Evolutionary conservation across 441 rosid genomes (phyloP).

Genomic region (Capsella rubella): DNA sequence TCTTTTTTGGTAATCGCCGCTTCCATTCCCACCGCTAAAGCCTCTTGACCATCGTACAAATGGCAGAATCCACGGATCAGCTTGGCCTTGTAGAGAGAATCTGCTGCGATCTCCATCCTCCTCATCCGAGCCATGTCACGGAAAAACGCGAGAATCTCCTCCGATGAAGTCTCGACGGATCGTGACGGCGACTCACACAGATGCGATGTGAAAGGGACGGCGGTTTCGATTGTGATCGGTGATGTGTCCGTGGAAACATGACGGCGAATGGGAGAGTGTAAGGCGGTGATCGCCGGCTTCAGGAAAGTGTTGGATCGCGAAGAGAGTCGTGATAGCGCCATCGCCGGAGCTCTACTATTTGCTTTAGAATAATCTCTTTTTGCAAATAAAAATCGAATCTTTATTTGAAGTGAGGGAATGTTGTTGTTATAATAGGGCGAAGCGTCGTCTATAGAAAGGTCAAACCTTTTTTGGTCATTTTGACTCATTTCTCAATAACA

Average conservation of each 20-base stretch:
- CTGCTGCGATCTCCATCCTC: constrained; percentile 95
- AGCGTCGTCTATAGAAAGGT: constrained; percentile 21
- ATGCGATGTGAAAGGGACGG: constrained; percentile 85
- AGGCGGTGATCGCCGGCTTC: constrained; percentile 46
- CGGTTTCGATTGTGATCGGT: constrained; percentile 82
- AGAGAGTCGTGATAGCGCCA: constrained; percentile 70
- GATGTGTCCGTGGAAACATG: constrained; percentile 74
- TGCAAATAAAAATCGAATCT: constrained; percentile 7
- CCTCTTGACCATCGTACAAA: constrained; percentile 96
- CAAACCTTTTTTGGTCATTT: constrained; percentile 36
- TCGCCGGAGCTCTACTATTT: constrained; percentile 37
- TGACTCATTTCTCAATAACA: constrained; percentile 14
- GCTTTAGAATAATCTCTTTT: constrained; percentile 3
- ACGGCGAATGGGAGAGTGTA: constrained; percentile 52
- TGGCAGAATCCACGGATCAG: constrained; percentile 97
- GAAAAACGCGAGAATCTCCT: constrained; percentile 84
- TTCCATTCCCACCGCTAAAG: constrained; percentile 91
- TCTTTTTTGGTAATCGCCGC: constrained; percentile 88
- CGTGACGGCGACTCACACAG: constrained; percentile 86
- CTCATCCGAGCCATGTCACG: constrained; percentile 87
- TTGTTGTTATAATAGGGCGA: background rate
- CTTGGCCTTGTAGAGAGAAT: constrained; percentile 95
- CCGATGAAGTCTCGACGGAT: constrained; percentile 64
- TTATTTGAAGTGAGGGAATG: constrained; percentile 6
- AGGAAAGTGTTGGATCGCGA: constrained; percentile 55